A percentile compares a stretch with the other conserved stretches of the same genome.
phyloP scores from a whole-genome alignment of 495 filamentous ascomycete species.

The Lasiosphaeria ovina region DNA sequence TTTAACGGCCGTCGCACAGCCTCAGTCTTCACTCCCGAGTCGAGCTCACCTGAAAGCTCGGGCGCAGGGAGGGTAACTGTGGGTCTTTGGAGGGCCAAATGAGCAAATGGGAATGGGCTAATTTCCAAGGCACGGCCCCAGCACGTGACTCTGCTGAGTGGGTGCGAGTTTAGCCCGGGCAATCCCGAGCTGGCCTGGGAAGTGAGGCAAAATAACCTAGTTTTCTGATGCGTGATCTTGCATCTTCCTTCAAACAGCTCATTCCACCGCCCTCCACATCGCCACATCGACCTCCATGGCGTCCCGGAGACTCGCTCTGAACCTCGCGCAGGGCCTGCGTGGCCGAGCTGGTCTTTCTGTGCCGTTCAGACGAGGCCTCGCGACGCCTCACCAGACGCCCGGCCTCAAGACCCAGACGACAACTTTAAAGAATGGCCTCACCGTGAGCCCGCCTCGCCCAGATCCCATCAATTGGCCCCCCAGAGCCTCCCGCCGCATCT shows the following conservation, averaged over 20 bases:
- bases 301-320: constrained; percentile 87
- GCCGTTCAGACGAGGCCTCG: constrained; percentile 77
- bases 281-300: constrained; percentile 66
- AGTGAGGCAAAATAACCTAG: constrained; percentile 38
- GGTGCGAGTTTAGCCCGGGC: constrained; percentile 23
- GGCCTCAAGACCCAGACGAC: constrained; percentile 84
- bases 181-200: constrained; percentile 35
- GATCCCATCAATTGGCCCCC: constrained; percentile 30
- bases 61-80: neutral
- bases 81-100: neutral
- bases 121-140: constrained; percentile 16
- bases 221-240: constrained; percentile 31
- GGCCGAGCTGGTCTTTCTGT: constrained; percentile 70
- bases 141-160: constrained; percentile 17
- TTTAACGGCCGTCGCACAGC: no score
- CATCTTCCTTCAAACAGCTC: constrained; percentile 47
- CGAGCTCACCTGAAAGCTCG: neutral
- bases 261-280: constrained; percentile 30
- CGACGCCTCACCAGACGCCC: constrained; percentile 65
- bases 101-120: constrained; percentile 7
- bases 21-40: no score
- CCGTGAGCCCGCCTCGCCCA: constrained; percentile 57
- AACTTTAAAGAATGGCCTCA: constrained; percentile 94
- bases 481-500: constrained; percentile 5
- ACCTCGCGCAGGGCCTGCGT: constrained; percentile 82